Conservation (phyloP, 176 grass and related monocot species). For the Avena insularis region DNA sequence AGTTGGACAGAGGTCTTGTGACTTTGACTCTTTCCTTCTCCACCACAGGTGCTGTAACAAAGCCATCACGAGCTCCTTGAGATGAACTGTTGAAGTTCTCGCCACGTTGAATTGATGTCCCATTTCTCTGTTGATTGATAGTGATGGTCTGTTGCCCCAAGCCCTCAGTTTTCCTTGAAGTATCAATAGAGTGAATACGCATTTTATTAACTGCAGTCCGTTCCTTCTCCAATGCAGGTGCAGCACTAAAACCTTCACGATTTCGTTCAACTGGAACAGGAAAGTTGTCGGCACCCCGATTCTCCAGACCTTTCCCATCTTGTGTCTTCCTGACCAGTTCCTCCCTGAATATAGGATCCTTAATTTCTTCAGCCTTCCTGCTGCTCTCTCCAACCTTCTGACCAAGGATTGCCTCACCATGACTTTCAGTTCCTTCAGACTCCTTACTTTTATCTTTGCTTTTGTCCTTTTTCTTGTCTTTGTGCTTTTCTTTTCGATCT, state of each 20-base stretch:
- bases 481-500: constrained; percentile 77
- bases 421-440: constrained; percentile 52
- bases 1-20: constrained; percentile 43
- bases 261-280: constrained; percentile 52
- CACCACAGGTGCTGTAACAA: constrained; percentile 34
- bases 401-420: constrained; percentile 41
- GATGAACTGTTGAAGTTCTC: constrained; percentile 38
- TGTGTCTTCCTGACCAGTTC: constrained; percentile 59
- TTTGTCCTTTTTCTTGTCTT: constrained; percentile 78
- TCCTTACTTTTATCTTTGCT: constrained; percentile 75
- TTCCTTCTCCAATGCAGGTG: constrained; percentile 49
- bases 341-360: constrained; percentile 60
- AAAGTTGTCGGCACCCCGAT: constrained; percentile 50
- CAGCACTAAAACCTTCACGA: constrained; percentile 45
- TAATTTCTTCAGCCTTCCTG: constrained; percentile 52
- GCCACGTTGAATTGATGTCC: constrained; percentile 42
- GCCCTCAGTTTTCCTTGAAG: constrained; percentile 57
- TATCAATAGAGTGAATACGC: constrained; percentile 39
- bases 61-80: constrained; percentile 45
- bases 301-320: constrained; percentile 55
- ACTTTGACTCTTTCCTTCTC: constrained; percentile 55
- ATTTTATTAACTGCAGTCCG: constrained; percentile 54
- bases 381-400: constrained; percentile 55
- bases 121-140: constrained; percentile 60
- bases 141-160: constrained; percentile 48